Evolutionary conservation across 2,329 filamentous ascomycete genomes (phyloP).

Genomic region (Ophiostoma populinum): DNA sequence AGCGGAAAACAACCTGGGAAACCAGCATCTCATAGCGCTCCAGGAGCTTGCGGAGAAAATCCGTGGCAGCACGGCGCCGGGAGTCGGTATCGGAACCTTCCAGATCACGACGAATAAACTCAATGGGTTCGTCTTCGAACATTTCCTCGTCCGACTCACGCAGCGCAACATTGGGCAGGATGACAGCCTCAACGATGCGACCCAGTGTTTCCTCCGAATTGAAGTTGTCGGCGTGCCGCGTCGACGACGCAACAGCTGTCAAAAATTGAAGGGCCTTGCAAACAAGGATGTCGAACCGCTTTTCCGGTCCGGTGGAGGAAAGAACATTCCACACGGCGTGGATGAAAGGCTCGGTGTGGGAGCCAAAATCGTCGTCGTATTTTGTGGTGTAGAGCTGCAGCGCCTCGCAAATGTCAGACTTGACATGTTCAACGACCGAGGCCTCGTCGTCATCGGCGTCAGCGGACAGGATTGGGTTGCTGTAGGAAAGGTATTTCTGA

Average conservation of each 20-base stretch:
- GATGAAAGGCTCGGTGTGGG: conserved; percentile 68
- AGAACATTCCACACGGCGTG: conserved; percentile 81
- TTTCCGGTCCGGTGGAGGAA: conserved; percentile 70
- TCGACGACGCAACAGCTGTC: conserved; percentile 68
- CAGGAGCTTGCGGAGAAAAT: conserved; percentile 79
- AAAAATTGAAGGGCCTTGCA: conserved; percentile 91
- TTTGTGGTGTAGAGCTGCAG: conserved; percentile 85
- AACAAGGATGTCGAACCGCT: conserved; percentile 85
- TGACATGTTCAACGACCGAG: conserved; percentile 68
- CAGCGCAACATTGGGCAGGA: conserved; percentile 79
- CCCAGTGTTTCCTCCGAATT: conserved; percentile 63
- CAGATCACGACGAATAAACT: conserved; percentile 87
- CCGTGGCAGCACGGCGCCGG: conserved; percentile 75
- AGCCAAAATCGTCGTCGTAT: conserved; percentile 84
- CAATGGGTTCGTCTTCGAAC: conserved; percentile 97
- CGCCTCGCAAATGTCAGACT: conserved; percentile 83
- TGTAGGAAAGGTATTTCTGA: conserved; percentile 84
- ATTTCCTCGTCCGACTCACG: conserved; percentile 88
- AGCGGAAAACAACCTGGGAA: conserved; percentile 70
- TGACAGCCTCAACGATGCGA: conserved; percentile 88
- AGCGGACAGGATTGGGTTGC: conserved; percentile 50
- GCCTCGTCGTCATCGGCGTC: conserved; percentile 81
- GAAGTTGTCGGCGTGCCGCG: conserved; percentile 68
- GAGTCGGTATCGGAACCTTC: conserved; percentile 96
- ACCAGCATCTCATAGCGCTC: conserved; percentile 76